These are phyloP conservation scores for Colletotrichum higginsianum DNA, from an alignment of 2,329 filamentous ascomycete species.

Conservation along the genomic window DNA sequence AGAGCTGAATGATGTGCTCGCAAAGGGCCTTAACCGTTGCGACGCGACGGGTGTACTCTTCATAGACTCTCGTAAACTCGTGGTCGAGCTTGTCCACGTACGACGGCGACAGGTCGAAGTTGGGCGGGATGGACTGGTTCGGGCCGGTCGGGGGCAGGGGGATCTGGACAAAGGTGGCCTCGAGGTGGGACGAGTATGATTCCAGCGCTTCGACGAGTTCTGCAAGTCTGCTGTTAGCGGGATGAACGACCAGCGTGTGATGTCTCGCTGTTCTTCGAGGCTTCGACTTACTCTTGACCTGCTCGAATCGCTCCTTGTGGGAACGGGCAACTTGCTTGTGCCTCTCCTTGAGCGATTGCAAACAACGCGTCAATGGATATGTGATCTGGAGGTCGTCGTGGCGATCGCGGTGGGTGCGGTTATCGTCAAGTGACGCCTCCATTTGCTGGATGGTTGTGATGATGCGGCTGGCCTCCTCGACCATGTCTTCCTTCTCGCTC, in stretches of 20 bases:
- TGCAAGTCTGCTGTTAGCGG: constrained; percentile 53
- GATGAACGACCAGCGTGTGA: too few species aligned
- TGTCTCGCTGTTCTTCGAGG: not conserved
- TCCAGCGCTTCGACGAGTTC: constrained; percentile 94
- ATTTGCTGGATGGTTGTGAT: constrained; percentile 93
- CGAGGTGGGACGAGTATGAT: constrained; percentile 96
- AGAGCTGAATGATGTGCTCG: constrained; percentile 92
- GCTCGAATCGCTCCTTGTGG: constrained; percentile 93
- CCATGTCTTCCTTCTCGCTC: constrained; percentile 89
- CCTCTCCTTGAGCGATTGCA: constrained; percentile 88
- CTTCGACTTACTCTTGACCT: constrained; percentile 84
- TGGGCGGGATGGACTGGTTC: constrained; percentile 82
- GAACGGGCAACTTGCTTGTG: constrained; percentile 83
- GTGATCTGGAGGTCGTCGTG: constrained; percentile 82
- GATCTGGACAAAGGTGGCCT: constrained; percentile 88
- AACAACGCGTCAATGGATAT: constrained; percentile 85
- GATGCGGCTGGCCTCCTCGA: constrained; percentile 89
- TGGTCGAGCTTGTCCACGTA: constrained; percentile 90
- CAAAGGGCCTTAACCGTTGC: constrained; percentile 80
- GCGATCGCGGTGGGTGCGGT: constrained; percentile 73
- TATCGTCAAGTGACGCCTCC: constrained; percentile 89
- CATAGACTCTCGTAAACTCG: constrained; percentile 95
- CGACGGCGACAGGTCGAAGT: constrained; percentile 91
- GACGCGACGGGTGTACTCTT: constrained; percentile 92
- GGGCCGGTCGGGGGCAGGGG: constrained; percentile 86